Percentiles rank a stretch among this genome's conserved stretches.
Conservation (phyloP, 2,329 filamentous ascomycete species). For the Pyrenophora tritici-repentis region DNA sequence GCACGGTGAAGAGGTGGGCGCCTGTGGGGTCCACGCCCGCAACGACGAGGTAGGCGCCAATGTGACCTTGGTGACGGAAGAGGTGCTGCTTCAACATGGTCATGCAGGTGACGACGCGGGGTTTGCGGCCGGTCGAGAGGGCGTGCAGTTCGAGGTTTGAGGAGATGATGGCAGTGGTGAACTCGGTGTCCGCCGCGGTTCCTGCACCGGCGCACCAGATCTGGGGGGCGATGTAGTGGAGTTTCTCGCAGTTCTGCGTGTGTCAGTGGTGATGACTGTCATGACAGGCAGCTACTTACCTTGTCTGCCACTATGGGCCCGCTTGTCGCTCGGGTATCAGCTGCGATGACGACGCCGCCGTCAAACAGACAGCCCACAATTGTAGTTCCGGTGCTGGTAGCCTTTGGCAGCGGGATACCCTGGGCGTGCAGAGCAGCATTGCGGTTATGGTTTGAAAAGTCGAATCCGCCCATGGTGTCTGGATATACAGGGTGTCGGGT, state of each 20-base stretch:
- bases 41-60: constrained; percentile 96
- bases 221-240: constrained; percentile 97
- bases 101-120: constrained; percentile 98
- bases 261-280: constrained; percentile 12
- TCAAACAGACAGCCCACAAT: constrained; percentile 98
- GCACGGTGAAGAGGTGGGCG: constrained; percentile 93
- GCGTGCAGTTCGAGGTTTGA: constrained; percentile 98
- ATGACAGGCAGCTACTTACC: constrained; percentile 49
- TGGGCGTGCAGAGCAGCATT: constrained; percentile 94
- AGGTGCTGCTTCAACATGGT: constrained; percentile 99
- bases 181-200: constrained; percentile 97
- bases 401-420: constrained; percentile 93
- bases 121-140: constrained; percentile 93
- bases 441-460: constrained; percentile 99
- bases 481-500: neutral
- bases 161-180: constrained; percentile 97
- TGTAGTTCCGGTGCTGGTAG: constrained; percentile 97
- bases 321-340: constrained; percentile 95
- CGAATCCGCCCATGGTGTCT: constrained; percentile 69
- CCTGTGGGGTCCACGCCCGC: constrained; percentile 96
- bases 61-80: constrained; percentile 97
- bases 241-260: constrained; percentile 91
- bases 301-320: constrained; percentile 99
- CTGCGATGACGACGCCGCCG: constrained; percentile 96
- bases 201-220: constrained; percentile 99